Percentiles rank a stretch among this genome's conserved stretches.
phyloP scores from a whole-genome alignment of 202 grass and related monocot species.

The Tripidium arundinaceum region DNA sequence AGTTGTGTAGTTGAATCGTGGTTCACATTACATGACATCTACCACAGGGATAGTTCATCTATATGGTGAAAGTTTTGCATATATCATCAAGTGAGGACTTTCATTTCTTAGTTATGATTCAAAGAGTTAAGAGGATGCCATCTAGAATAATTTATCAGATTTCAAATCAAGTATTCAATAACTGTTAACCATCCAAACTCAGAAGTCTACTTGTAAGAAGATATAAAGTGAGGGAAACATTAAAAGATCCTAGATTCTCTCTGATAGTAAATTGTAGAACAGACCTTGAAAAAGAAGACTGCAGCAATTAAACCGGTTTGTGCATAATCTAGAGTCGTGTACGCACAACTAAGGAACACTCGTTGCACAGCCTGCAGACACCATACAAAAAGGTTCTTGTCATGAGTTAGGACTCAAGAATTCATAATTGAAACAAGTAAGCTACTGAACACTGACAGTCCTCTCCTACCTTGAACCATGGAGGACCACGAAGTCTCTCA shows the following conservation, averaged over 20 bases:
- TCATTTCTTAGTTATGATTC: not conserved
- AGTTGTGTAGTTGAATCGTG: not conserved
- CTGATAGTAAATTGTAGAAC: slow-evolving; percentile 14
- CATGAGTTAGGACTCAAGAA: not conserved
- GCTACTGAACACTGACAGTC: slow-evolving; percentile 7
- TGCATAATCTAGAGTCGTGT: slow-evolving; percentile 92
- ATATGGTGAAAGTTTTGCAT: not conserved
- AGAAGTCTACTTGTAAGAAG: not conserved
- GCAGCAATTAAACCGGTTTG: slow-evolving; percentile 96
- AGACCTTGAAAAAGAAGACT: slow-evolving; percentile 99
- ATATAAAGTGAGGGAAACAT: slow-evolving; percentile 26
- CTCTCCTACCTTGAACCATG: slow-evolving; percentile 83
- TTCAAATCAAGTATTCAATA: not conserved
- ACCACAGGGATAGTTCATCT: not conserved
- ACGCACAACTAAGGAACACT: slow-evolving; percentile 67
- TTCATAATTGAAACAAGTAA: slow-evolving; percentile 20
- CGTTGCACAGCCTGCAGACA: slow-evolving; percentile 68
- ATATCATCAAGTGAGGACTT: not conserved
- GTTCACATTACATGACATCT: slow-evolving; percentile 13
- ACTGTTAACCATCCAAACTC: not conserved
- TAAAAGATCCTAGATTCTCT: slow-evolving; percentile 7
- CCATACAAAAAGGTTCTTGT: slow-evolving; percentile 19
- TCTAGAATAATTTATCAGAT: not conserved
- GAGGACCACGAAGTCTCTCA: slow-evolving; percentile 76
- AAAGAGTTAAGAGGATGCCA: not conserved